Percentiles rank a stretch among this genome's conserved stretches.
phyloP scores from a whole-genome alignment of 495 filamentous ascomycete genomes.

The Alectoria sarmentosa region DNA sequence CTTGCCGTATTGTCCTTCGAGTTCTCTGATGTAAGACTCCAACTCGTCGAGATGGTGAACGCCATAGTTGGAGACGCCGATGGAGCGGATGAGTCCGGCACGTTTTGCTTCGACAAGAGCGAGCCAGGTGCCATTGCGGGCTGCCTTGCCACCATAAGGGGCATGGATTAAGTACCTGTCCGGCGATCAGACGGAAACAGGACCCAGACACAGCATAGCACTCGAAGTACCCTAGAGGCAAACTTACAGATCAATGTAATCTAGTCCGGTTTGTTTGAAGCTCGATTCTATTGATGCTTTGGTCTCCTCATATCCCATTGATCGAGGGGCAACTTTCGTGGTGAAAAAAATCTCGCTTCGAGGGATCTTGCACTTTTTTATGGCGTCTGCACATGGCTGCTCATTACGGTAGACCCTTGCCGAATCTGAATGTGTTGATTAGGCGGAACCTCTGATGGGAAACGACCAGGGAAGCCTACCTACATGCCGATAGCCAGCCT shows the following conservation, averaged over 20 bases:
- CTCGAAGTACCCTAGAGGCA: background rate
- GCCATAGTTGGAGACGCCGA: conserved; percentile 52
- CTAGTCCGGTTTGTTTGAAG: conserved; percentile 39
- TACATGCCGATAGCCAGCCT: conserved; percentile 67
- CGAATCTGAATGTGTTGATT: conserved; percentile 41
- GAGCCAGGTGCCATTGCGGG: conserved; percentile 45
- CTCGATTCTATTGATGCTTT: conserved; percentile 44
- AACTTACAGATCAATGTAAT: conserved; percentile 49
- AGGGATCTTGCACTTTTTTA: conserved; percentile 38
- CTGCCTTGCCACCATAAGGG: conserved; percentile 47
- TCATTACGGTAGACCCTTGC: conserved; percentile 51
- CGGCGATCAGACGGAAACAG: background rate
- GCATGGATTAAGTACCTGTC: conserved; percentile 47
- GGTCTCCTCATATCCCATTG: conserved; percentile 45
- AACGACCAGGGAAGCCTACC: conserved; percentile 16
- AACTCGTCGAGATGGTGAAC: conserved; percentile 54
- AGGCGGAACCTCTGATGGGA: too few relatives aligned
- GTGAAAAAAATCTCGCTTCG: conserved; percentile 51
- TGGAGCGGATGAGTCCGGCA: conserved; percentile 44
- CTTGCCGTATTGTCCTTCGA: conserved; percentile 51
- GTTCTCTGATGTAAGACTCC: conserved; percentile 63
- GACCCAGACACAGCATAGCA: background rate
- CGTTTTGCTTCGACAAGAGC: conserved; percentile 50
- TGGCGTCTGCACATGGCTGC: conserved; percentile 41
- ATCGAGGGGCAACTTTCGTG: conserved; percentile 42